A percentile compares a stretch with the other conserved stretches of the same genome.
These are phyloP conservation scores for Chrysanthemum lavandulifolium DNA, from an alignment of 129 eudicot species.

Conservation along the genomic window DNA sequence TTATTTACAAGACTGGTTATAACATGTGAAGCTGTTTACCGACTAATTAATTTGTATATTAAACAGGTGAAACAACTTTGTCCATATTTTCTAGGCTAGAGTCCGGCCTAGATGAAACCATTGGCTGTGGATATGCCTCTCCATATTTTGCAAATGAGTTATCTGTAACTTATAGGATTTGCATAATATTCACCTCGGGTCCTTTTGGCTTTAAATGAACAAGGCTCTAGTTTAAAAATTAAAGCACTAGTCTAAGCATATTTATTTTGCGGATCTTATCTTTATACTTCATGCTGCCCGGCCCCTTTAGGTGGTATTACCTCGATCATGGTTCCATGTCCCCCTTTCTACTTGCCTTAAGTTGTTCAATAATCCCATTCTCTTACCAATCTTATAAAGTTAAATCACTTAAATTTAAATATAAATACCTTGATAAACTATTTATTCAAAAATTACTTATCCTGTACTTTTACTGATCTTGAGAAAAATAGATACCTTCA, in stretches of 20 bases:
- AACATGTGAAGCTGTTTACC: no score
- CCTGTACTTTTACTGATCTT: neutral
- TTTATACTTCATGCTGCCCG: neutral
- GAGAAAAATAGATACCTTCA: neutral
- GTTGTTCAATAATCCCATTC: neutral
- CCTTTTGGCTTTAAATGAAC: no score
- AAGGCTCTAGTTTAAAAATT: no score
- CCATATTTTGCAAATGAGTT: neutral
- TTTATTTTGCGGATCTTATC: neutral
- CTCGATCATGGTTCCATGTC: neutral
- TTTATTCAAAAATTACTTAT: neutral
- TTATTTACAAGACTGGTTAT: slow-evolving; percentile 8
- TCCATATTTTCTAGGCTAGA: neutral
- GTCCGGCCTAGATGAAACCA: neutral
- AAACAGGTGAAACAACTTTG: neutral
- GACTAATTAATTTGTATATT: neutral
- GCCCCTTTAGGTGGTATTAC: neutral
- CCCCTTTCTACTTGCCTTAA: slow-evolving; percentile 1
- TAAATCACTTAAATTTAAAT: no score
- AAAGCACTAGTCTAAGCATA: neutral
- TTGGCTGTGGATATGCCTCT: neutral
- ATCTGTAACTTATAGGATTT: neutral
- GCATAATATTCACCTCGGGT: no score
- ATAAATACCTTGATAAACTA: no score
- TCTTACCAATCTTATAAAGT: neutral